A percentile compares a stretch with the other conserved stretches of the same genome.
These are phyloP conservation scores for Artemisia tridentata DNA, from an alignment of 129 eudicot species.

Conservation along the genomic window DNA sequence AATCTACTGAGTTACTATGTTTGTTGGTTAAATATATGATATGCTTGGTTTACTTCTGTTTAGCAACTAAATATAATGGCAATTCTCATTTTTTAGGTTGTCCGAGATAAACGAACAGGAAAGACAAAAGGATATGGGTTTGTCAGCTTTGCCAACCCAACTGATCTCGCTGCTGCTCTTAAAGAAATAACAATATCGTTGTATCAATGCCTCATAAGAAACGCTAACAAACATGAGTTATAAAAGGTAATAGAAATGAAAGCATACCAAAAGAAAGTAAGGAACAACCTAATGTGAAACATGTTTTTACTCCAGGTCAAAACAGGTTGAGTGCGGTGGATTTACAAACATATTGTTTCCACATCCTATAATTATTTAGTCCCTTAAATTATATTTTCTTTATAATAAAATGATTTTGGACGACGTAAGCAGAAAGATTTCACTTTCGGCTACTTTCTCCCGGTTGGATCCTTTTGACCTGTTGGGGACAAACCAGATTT, in stretches of 20 bases:
- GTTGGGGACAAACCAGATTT: background rate
- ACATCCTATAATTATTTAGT: background rate
- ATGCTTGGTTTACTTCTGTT: background rate
- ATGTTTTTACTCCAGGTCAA: background rate
- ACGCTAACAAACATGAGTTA: background rate
- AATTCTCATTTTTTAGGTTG: slow-evolving; percentile 52
- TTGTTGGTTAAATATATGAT: background rate
- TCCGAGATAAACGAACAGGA: slow-evolving; percentile 93
- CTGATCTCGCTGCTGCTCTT: slow-evolving; percentile 88
- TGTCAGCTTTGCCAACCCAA: slow-evolving; percentile 86
- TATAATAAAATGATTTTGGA: background rate
- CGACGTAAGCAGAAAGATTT: background rate
- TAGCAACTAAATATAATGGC: background rate
- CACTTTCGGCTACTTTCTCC: background rate
- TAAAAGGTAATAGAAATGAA: too few relatives aligned
- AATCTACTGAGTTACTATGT: background rate
- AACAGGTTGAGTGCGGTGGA: too few relatives aligned
- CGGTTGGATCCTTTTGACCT: background rate
- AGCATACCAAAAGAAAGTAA: background rate
- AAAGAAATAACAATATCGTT: slow-evolving; percentile 53
- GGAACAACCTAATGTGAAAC: background rate
- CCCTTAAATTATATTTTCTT: background rate
- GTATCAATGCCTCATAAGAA: background rate
- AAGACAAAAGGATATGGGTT: slow-evolving; percentile 97
- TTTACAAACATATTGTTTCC: background rate